Base-by-base conservation (phyloP, 495 filamentous ascomycete genomes). In the Tuber magnatum region DNA sequence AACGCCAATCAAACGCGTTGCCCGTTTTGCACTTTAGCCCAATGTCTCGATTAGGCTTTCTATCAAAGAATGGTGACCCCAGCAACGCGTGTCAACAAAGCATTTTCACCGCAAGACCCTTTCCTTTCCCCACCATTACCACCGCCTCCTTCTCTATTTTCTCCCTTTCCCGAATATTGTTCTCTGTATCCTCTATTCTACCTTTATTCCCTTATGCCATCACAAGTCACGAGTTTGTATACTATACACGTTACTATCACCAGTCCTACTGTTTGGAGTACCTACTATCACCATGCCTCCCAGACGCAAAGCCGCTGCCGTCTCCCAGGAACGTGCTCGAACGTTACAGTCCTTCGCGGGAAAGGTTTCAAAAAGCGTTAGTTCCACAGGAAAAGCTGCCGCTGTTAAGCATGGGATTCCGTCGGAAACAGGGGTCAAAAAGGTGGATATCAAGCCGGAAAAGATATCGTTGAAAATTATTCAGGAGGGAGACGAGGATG, bases 401-500 rank as follows among this genome's bases (percentile, higher is more conserved):
- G 69, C 61, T 3, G 69, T 38, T 28, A 35, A 65, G 28, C 56
- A 56, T 28, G 73, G 73, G 48, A 51, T 42, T 38, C 38, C 3
- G 38, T 46, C 24, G 16, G 35, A 32, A 43, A 68, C 69, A 22
- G 73, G 75, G 42, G 41, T 72, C 20, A 77, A 78, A 44, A 72
- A 71, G 39, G 75, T 69, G 42, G 40, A 44, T 6, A 18, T 38
- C 20, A 51, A 70, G 35, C 42, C 41, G 9, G 39, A 69, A 41
- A 77, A 61, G 8, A n/a, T 71, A 38, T 39, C 73, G 18, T 44
- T 74, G 65, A 75, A 74, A 46, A 76, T 81, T 68, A 72, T 73
- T 46, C 78, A 81, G 68, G 76, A 81, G 28, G 80, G 80, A 44
- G 80, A 81, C 40, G 80, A 81, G 68, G 80, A 81, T 28, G 73